Conservation (phyloP, 768 basidiomycete species). For the Lentinus brumalis region DNA sequence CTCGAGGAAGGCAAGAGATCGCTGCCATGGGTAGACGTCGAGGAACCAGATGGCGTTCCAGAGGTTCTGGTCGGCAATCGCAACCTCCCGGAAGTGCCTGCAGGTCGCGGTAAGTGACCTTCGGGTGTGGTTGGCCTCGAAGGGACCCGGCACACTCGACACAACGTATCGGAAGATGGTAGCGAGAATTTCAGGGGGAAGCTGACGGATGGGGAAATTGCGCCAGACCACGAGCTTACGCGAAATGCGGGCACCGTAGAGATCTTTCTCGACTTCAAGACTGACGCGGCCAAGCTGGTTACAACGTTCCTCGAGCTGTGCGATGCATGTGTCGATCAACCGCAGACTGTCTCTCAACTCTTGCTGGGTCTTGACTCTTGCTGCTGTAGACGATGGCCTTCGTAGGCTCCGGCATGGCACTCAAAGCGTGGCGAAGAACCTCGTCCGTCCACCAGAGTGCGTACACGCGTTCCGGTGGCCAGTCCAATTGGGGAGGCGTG, state of each 20-base stretch:
- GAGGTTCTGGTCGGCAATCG: slow-evolving; percentile 26
- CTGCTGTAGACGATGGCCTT: too few relatives aligned
- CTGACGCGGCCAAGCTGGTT: slow-evolving; percentile 21
- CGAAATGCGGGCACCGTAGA: slow-evolving; percentile 17
- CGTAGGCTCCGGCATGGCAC: too few relatives aligned
- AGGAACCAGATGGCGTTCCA: slow-evolving; percentile 65
- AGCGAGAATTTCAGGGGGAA: slow-evolving; percentile 66
- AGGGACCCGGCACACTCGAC: slow-evolving; percentile 43
- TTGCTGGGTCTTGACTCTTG: too few relatives aligned
- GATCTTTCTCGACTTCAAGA: slow-evolving; percentile 13
- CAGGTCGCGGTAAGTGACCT: slow-evolving; percentile 62
- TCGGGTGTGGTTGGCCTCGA: slow-evolving; percentile 39
- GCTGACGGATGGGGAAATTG: slow-evolving; percentile 58
- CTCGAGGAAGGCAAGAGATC: slow-evolving; percentile 58
- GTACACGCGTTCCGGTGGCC: too few relatives aligned
- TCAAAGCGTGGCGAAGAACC: too few relatives aligned
- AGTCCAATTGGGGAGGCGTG: too few relatives aligned
- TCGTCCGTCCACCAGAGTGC: too few relatives aligned
- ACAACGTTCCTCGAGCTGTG: slow-evolving; percentile 11
- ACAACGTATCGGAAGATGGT: slow-evolving; percentile 63
- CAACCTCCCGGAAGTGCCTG: slow-evolving; percentile 31
- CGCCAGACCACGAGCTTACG: slow-evolving; percentile 37
- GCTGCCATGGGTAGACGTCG: slow-evolving; percentile 49
- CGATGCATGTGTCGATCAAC: not conserved
- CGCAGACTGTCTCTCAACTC: too few relatives aligned